Conservation (phyloP, 1,284 basidiomycete species). For the Fistulina hepatica region DNA sequence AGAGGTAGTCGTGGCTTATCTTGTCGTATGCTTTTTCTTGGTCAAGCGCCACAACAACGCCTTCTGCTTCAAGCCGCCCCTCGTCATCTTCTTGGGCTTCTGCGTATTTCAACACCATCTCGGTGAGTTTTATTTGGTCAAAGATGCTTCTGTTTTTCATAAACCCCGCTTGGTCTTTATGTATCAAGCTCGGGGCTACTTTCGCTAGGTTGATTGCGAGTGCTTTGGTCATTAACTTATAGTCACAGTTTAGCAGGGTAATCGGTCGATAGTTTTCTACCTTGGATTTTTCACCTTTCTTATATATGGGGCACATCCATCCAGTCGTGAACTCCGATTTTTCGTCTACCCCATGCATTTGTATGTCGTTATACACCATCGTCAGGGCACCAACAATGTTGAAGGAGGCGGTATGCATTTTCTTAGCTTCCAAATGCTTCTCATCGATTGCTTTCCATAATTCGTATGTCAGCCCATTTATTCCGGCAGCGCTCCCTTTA, state of each 20-base stretch:
- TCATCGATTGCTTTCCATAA: slow-evolving; percentile 5
- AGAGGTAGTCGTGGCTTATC: slow-evolving; percentile 13
- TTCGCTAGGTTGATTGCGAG: slow-evolving; percentile 9
- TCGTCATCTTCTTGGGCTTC: slow-evolving; percentile 16
- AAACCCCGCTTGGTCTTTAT: slow-evolving; percentile 18
- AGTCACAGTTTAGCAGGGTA: slow-evolving; percentile 13
- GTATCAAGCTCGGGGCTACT: slow-evolving; percentile 7
- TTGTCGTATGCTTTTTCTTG: slow-evolving; percentile 13
- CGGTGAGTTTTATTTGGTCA: slow-evolving; percentile 14
- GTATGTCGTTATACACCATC: slow-evolving; percentile 11
- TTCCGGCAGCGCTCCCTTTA: slow-evolving; percentile 1
- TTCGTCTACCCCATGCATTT: slow-evolving; percentile 8
- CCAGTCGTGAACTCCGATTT: slow-evolving; percentile 18
- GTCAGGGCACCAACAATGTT: slow-evolving; percentile 8
- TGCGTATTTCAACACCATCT: slow-evolving; percentile 8
- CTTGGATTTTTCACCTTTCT: slow-evolving; percentile 21
- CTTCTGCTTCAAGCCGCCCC: slow-evolving; percentile 11
- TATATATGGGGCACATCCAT: slow-evolving; percentile 27
- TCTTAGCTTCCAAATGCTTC: not conserved
- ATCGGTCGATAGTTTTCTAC: slow-evolving; percentile 26
- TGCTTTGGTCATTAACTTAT: slow-evolving; percentile 13
- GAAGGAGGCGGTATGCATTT: not conserved
- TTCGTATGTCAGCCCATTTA: slow-evolving; percentile 6
- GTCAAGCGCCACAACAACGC: slow-evolving; percentile 9
- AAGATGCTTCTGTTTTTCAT: slow-evolving; percentile 15